Conservation (phyloP, 306 rosid species). For the Medicago truncatula region MtrunA17r5.0-ANR NC_053048.1:31176501-31177000, state of each 20-base stretch:
- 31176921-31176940: constrained; percentile 11
- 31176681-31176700: constrained; percentile 41
- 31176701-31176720: constrained; percentile 80
- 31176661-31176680: constrained; percentile 30
- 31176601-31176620: constrained; percentile 75
- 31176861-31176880: constrained; percentile 9
- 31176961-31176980: not conserved
- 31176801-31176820: constrained; percentile 81
- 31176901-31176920: constrained; percentile 17
- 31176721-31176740: constrained; percentile 85
- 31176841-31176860: constrained; percentile 37
- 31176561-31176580: constrained; percentile 96
- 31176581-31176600: constrained; percentile 93
- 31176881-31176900: constrained; percentile 16
- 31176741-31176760: constrained; percentile 94
- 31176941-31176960: constrained; percentile 33
- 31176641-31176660: constrained; percentile 29
- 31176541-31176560: constrained; percentile 80
- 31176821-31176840: constrained; percentile 77
- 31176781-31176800: constrained; percentile 94
- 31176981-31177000: constrained; percentile 8
- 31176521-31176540: constrained; percentile 88
- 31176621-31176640: constrained; percentile 34
- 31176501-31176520: constrained; percentile 80
- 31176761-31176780: constrained; percentile 98